phyloP scores from a whole-genome alignment of 768 basidiomycete genomes.

The Lactarius akahatsu region DNA sequence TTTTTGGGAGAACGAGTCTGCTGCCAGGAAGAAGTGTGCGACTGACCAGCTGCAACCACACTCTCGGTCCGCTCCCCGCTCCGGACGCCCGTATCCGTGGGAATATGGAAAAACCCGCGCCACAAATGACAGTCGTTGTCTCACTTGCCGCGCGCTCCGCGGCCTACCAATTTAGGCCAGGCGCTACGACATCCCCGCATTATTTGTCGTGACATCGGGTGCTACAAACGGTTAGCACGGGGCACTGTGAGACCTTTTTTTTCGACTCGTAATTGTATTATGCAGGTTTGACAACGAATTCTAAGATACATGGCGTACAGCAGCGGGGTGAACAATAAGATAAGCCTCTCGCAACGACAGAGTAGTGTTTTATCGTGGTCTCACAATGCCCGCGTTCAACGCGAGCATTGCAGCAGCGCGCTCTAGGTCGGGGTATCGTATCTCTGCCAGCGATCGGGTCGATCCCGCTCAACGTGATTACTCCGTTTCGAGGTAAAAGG shows the following conservation, averaged over 20 bases:
- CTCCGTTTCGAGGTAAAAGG: conserved; percentile 7
- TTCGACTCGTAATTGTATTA: conserved; percentile 18
- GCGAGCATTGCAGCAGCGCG: conserved; percentile 7
- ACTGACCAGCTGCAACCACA: not conserved
- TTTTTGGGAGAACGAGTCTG: not conserved
- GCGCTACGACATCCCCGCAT: conserved; percentile 25
- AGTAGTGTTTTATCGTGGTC: conserved; percentile 13
- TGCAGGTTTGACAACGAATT: conserved; percentile 10
- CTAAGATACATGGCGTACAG: conserved; percentile 27
- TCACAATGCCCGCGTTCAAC: conserved; percentile 19
- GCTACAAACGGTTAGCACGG: conserved; percentile 11
- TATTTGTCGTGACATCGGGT: conserved; percentile 5
- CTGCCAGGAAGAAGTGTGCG: not conserved
- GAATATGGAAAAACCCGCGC: not conserved
- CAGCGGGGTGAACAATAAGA: conserved; percentile 16
- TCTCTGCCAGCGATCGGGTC: conserved; percentile 12
- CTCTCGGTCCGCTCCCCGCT: not conserved
- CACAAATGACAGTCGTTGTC: not conserved
- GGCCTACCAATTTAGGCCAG: conserved; percentile 7
- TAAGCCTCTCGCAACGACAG: conserved; percentile 19
- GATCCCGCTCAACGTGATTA: conserved; percentile 9
- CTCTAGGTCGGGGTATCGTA: conserved; percentile 26
- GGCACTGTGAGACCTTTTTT: not conserved
- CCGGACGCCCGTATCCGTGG: not conserved
- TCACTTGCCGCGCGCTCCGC: conserved; percentile 14